phyloP scores from a whole-genome alignment of 805 yeast species.

The Yarrowia bubula region DNA sequence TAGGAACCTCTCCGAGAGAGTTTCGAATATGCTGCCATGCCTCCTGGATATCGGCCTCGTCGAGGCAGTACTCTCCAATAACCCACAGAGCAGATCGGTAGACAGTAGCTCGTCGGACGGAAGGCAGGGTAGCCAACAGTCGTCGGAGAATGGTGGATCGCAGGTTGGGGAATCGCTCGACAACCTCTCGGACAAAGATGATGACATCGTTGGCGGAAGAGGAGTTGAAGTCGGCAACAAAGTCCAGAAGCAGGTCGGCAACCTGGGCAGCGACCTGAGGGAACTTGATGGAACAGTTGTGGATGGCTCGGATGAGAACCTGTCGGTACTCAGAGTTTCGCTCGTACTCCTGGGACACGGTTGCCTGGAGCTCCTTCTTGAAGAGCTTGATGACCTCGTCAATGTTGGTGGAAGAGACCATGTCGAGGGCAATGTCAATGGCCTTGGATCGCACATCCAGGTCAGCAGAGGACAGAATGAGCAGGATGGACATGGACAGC shows the following conservation, averaged over 20 bases:
- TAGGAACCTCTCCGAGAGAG: slow-evolving; percentile 88
- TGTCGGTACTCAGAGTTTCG: slow-evolving; percentile 84
- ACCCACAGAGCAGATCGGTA: slow-evolving; percentile 95
- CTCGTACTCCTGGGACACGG: slow-evolving; percentile 69
- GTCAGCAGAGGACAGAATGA: slow-evolving; percentile 84
- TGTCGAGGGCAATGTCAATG: slow-evolving; percentile 72
- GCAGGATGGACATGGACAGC: slow-evolving; percentile 77
- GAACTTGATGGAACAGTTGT: slow-evolving; percentile 81
- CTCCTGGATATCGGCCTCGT: slow-evolving; percentile 66
- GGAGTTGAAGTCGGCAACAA: slow-evolving; percentile 79
- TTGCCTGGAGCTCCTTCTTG: slow-evolving; percentile 82
- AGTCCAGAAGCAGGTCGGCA: slow-evolving; percentile 81
- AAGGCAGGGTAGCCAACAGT: slow-evolving; percentile 59
- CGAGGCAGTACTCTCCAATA: slow-evolving; percentile 83
- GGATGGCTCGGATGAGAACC: slow-evolving; percentile 81
- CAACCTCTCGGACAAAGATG: slow-evolving; percentile 88
- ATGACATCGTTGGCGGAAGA: slow-evolving; percentile 86
- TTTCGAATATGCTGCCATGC: slow-evolving; percentile 86
- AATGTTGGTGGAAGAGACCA: slow-evolving; percentile 83
- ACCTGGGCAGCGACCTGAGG: slow-evolving; percentile 90
- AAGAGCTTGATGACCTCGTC: slow-evolving; percentile 89
- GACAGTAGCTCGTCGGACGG: slow-evolving; percentile 82
- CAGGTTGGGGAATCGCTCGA: slow-evolving; percentile 83
- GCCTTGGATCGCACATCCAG: slow-evolving; percentile 88
- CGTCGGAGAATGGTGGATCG: slow-evolving; percentile 63